These are phyloP conservation scores for Solanum bulbocastanum DNA, from an alignment of 257 asterid species.

Conservation along the genomic window DNA sequence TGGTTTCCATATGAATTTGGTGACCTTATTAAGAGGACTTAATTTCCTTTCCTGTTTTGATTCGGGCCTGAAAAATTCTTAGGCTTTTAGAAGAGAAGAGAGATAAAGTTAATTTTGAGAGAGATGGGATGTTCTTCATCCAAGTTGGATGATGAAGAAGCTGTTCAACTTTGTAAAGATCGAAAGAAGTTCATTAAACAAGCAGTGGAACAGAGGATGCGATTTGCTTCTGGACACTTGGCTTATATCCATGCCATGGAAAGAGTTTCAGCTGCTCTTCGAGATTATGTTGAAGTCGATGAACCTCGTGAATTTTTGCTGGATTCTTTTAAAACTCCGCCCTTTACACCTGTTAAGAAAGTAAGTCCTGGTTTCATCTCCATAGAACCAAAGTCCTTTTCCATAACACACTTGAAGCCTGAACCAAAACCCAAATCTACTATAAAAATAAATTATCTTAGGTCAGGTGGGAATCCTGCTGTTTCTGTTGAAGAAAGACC, in stretches of 20 bases:
- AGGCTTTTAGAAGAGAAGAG: neutral
- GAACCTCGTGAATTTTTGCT: constrained; percentile 68
- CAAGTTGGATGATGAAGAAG: constrained; percentile 87
- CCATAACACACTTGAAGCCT: constrained; percentile 35
- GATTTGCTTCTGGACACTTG: constrained; percentile 73
- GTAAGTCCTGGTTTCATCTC: constrained; percentile 55
- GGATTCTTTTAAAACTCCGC: constrained; percentile 45
- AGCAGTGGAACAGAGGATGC: constrained; percentile 73
- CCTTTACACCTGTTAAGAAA: constrained; percentile 41
- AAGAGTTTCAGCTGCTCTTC: constrained; percentile 78
- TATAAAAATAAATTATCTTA: constrained; percentile 46
- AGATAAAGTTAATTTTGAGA: neutral
- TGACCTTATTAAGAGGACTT: constrained; percentile 23
- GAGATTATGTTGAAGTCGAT: constrained; percentile 77
- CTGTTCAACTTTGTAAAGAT: constrained; percentile 82
- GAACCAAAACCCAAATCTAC: constrained; percentile 32
- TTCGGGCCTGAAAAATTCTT: constrained; percentile 41
- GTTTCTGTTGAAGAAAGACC: constrained; percentile 79
- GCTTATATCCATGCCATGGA: constrained; percentile 80
- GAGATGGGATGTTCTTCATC: constrained; percentile 96
- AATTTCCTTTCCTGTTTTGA: constrained; percentile 29
- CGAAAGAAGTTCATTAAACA: constrained; percentile 77
- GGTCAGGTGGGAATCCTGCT: constrained; percentile 59
- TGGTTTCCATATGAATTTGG: constrained; percentile 39
- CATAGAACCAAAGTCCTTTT: constrained; percentile 54